phyloP scores from a whole-genome alignment of 441 rosid genomes.

The Raphanus hybrid region DNA sequence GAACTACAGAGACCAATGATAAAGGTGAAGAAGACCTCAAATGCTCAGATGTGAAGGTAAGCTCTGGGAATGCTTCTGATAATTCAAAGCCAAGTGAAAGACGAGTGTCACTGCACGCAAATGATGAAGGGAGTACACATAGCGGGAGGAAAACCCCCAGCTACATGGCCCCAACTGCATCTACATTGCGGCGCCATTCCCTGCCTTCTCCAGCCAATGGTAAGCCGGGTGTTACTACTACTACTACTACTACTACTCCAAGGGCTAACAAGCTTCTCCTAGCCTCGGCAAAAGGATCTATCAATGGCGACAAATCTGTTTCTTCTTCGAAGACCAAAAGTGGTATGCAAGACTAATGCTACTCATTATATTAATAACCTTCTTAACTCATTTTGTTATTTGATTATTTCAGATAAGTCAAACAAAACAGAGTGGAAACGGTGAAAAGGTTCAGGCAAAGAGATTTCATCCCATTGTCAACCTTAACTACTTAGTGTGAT shows the following conservation, averaged over 20 bases:
- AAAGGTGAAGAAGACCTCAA: slow-evolving; percentile 42
- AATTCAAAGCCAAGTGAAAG: slow-evolving; percentile 54
- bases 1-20: slow-evolving; percentile 45
- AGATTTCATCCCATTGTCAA: slow-evolving; percentile 22
- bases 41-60: slow-evolving; percentile 42
- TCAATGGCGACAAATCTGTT: slow-evolving; percentile 49
- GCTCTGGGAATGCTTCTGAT: slow-evolving; percentile 47
- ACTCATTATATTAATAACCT: too few relatives aligned
- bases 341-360: too few relatives aligned
- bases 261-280: slow-evolving; percentile 56
- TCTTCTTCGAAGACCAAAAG: slow-evolving; percentile 63
- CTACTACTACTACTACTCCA: slow-evolving; percentile 55
- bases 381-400: slow-evolving; percentile 17
- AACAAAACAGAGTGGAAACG: slow-evolving; percentile 77
- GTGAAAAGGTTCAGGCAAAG: slow-evolving; percentile 43
- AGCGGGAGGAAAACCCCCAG: slow-evolving; percentile 65
- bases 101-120: slow-evolving; percentile 59
- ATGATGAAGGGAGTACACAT: slow-evolving; percentile 48
- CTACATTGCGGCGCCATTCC: slow-evolving; percentile 69
- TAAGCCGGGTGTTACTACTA: slow-evolving; percentile 43
- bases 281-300: slow-evolving; percentile 57
- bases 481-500: slow-evolving; percentile 19
- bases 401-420: slow-evolving; percentile 57
- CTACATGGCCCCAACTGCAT: slow-evolving; percentile 87
- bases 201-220: slow-evolving; percentile 62